A percentile compares a stretch with the other conserved stretches of the same genome.
phyloP scores from a whole-genome alignment of 2,329 filamentous ascomycete genomes.

The Stromatinia cepivora region DNA sequence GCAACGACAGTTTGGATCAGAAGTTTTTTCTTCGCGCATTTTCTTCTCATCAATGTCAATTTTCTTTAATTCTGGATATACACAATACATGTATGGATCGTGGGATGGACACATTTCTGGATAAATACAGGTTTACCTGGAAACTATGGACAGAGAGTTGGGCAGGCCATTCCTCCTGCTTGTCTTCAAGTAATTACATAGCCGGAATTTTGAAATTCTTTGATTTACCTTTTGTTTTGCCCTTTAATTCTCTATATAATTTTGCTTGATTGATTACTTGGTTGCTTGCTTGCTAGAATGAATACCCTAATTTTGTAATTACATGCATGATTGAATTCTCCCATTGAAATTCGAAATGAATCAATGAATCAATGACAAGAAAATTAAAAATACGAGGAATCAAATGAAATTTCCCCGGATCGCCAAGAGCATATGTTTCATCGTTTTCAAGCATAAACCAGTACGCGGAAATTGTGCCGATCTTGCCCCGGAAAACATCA shows the following conservation, averaged over 20 bases:
- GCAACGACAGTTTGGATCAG: constrained; percentile 18
- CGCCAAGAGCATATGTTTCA: neutral
- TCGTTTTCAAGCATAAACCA: neutral
- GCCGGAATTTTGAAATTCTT: constrained; percentile 15
- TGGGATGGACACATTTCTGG: constrained; percentile 13
- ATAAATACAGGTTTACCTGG: neutral
- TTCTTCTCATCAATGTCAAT: constrained; percentile 3
- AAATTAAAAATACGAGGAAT: constrained; percentile 9
- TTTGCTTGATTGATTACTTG: neutral
- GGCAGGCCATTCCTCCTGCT: constrained; percentile 15
- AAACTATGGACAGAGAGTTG: neutral
- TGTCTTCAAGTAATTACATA: constrained; percentile 2
- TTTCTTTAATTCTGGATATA: constrained; percentile 15
- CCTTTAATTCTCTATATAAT: neutral
- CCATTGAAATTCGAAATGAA: neutral
- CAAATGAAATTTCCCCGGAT: neutral
- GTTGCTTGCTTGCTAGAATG: neutral
- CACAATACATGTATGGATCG: constrained; percentile 4
- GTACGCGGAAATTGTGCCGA: neutral
- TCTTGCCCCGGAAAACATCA: neutral
- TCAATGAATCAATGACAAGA: neutral
- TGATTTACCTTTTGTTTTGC: constrained; percentile 5
- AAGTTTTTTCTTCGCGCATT: constrained; percentile 9
- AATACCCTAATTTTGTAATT: neutral
- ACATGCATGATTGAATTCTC: neutral